These are phyloP conservation scores for Xerocomellus intermedius DNA, from an alignment of 768 basidiomycete species.

Conservation along the genomic window DNA sequence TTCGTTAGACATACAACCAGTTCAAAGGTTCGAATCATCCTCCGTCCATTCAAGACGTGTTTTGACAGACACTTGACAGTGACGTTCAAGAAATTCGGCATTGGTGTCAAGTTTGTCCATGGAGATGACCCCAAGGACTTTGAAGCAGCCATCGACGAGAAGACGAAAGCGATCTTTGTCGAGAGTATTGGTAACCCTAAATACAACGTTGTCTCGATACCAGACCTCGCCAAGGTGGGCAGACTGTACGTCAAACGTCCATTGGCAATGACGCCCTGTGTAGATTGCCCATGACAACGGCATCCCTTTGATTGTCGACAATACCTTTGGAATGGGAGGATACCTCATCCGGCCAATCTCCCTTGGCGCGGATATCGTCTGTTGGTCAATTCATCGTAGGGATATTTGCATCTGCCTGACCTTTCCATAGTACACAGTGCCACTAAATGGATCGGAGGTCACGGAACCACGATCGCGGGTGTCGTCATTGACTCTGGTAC, in stretches of 20 bases:
- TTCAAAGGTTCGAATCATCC: slow-evolving; percentile 47
- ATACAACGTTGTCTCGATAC: slow-evolving; percentile 53
- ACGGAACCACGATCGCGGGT: slow-evolving; percentile 67
- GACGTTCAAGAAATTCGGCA: slow-evolving; percentile 53
- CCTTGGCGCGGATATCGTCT: slow-evolving; percentile 56
- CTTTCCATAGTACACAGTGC: slow-evolving; percentile 46
- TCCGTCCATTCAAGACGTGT: background rate
- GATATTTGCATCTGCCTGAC: background rate
- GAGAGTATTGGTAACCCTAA: slow-evolving; percentile 66
- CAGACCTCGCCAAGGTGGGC: slow-evolving; percentile 52
- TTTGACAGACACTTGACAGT: slow-evolving; percentile 31
- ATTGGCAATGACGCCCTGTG: background rate
- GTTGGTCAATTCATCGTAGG: slow-evolving; percentile 22
- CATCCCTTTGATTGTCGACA: slow-evolving; percentile 65
- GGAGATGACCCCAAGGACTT: slow-evolving; percentile 47
- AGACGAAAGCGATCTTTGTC: slow-evolving; percentile 57
- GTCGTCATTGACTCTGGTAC: slow-evolving; percentile 58
- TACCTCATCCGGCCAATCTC: slow-evolving; percentile 55
- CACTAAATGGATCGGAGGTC: slow-evolving; percentile 68
- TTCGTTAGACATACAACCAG: slow-evolving; percentile 54
- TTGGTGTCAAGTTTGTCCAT: slow-evolving; percentile 53
- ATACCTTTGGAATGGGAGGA: slow-evolving; percentile 62
- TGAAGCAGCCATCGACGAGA: slow-evolving; percentile 54
- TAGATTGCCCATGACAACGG: slow-evolving; percentile 59
- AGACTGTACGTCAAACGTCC: background rate